Base-by-base conservation (phyloP, 2,329 filamentous ascomycete species). In the Nemania abortiva region DNA sequence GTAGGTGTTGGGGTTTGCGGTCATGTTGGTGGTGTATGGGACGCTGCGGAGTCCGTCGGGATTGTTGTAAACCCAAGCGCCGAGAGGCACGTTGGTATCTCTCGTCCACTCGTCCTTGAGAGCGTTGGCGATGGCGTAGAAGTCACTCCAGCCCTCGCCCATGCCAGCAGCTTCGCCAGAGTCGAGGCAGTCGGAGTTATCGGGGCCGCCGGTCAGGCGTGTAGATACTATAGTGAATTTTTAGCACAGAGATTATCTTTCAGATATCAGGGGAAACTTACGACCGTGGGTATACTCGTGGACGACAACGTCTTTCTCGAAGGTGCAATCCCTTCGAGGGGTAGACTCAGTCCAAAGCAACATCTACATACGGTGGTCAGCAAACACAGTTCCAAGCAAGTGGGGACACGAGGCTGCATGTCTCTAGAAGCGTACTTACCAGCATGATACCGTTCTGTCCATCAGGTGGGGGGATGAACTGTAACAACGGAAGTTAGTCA, bases 241-340 rank as follows among this genome's bases (percentile, higher is more conserved):
- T 63, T 53, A 61, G 52, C 2, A 6, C 11, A 18, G 2, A 18
- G 1, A 29, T 20, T 20, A 56, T 24, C 13, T 24, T 24, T 15
- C 2, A 0, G 6, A 24, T 6, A 31, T 5, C 6, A 7, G 10
- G 45, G 45, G 24, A n/a, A 15, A 71, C 81, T 78, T 72, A 82
- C 81, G 52, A 66, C 84, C 84, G 78, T 88, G 86, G 0, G 83
- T 87, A 73, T 84, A 88, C 75, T 88, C 87, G 80, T 90, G 88
- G 69, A 90, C 85, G n/a, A 90, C 82, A 13, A 90, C 86, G 66
- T 86, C 85, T 9, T 86, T 84, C 60, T 90, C 88, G 71, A 90
- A 89, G 24, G 82, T 77, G 68, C 83, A 84, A 76, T 90, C 88
- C 6, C 87, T 81, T 64, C 79, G 74, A 1, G 86, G 86, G 0